Base-by-base conservation (phyloP, 768 basidiomycete species). In the Lentinula edodes region DNA sequence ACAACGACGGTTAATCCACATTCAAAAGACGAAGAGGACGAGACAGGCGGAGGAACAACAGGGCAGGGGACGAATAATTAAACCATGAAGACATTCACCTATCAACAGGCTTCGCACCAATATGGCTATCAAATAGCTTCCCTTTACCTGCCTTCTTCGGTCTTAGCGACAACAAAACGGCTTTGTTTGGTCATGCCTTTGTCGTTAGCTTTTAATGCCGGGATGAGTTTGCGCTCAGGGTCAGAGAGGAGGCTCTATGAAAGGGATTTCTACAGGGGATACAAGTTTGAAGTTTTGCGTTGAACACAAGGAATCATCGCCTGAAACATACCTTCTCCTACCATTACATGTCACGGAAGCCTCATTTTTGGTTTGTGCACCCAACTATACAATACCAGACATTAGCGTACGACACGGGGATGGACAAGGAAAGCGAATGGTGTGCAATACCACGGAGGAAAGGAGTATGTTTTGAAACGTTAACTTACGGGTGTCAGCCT, bases 91-190 rank as follows among this genome's bases (percentile, higher is more conserved):
- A 38, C 61, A 36, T 56, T 45, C 59, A 89, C 92, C 93, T 96
- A 60, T 95, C 91, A 0, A 71, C 87, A 2, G 95, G 91, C 69
- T 93, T 90, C 53, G 96, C 94, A 0, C 92, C 92, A 15, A 92
- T 76, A 69, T 86, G 87, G 76, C 86, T 91, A 16, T 95, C 89
- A 4, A 96, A 74, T 46, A 98, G 78, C 72, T 92, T 92, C 1
- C 95, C 53, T 16, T 55, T 62, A 1, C 52, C 61, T 41, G 10
- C 41, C 39, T 12, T 56, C 55, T 56, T 56, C 55, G 6, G 93
- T 93, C 72, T 91, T 90, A 66, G 86, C 91, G 66, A 98, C 95
- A 66, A 98, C 84, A 73, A 96, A 97, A 73, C 96, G 94, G 65
- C 91, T 94, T 13, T 95, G 85, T 76, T 91, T 92, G 57, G 92